phyloP scores from a whole-genome alignment of 2,329 filamentous ascomycete genomes.

The Parafenestella ontariensis region DNA sequence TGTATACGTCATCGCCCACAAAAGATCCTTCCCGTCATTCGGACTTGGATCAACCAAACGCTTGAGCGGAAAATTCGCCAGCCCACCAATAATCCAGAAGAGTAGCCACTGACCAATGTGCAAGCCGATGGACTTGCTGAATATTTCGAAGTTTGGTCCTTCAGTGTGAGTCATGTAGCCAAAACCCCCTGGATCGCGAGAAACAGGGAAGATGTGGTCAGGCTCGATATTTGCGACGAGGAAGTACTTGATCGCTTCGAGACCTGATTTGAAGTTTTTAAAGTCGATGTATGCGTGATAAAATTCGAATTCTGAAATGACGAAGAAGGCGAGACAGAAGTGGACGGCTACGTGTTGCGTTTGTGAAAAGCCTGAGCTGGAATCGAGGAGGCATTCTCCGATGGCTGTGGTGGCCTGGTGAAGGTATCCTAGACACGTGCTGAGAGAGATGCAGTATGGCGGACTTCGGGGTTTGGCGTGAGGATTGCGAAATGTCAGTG shows the following conservation, averaged over 20 bases:
- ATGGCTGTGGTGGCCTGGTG: conserved; percentile 3
- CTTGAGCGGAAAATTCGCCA: conserved; percentile 5
- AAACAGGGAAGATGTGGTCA: conserved; percentile 2
- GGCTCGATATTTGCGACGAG: conserved; percentile 2
- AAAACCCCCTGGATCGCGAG: conserved; percentile 5
- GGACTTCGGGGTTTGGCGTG: conserved; percentile 1
- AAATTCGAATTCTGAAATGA: conserved; percentile 6
- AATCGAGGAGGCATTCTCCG: background rate
- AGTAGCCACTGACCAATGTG: conserved; percentile 3
- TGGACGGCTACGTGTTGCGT: conserved; percentile 5
- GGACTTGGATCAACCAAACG: conserved; percentile 4
- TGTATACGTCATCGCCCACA: background rate
- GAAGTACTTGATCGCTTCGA: conserved; percentile 2
- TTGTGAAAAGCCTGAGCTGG: conserved; percentile 3
- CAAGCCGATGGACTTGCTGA: conserved; percentile 1
- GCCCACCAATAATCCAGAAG: conserved; percentile 5
- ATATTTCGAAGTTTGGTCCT: background rate
- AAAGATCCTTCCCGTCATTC: conserved; percentile 4
- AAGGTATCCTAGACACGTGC: conserved; percentile 1
- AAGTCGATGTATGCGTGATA: conserved; percentile 5
- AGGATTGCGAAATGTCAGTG: conserved; percentile 3
- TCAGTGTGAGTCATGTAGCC: conserved; percentile 2
- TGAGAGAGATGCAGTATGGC: background rate
- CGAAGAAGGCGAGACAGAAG: conserved; percentile 4
- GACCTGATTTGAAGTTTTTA: conserved; percentile 1